These are phyloP conservation scores for Quercus variabilis DNA, from an alignment of 306 rosid species.

Conservation along the genomic window DNA sequence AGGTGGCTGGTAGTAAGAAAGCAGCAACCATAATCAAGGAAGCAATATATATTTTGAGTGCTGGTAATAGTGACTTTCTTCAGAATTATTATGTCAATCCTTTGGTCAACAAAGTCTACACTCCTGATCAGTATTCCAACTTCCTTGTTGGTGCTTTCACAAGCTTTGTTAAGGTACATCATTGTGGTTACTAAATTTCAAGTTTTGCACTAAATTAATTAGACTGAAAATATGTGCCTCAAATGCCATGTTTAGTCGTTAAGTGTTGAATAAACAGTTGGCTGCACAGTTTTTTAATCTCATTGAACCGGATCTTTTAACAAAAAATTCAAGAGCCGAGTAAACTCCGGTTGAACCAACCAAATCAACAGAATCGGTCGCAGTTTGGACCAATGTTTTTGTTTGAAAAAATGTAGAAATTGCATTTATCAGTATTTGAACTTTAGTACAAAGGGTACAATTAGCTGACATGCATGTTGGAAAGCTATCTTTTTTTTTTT, in stretches of 20 bases:
- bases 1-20: constrained; percentile 74
- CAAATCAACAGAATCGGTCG: no score
- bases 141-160: constrained; percentile 50
- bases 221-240: background rate
- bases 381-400: no score
- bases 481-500: no score
- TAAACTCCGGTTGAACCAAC: no score
- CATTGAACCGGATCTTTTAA: no score
- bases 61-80: constrained; percentile 78
- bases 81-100: constrained; percentile 94
- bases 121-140: constrained; percentile 65
- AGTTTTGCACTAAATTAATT: background rate
- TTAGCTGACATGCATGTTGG: no score
- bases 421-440: no score
- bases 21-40: constrained; percentile 70
- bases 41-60: constrained; percentile 69
- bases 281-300: background rate
- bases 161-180: constrained; percentile 62
- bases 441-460: no score
- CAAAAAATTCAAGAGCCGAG: no score
- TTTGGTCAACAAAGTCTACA: constrained; percentile 48
- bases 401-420: no score
- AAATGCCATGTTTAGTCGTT: background rate
- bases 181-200: background rate
- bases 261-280: background rate